These are phyloP conservation scores for Pythium phragmitis DNA, from an alignment of 352 stramenopile genomes.

Conservation along the genomic window DNA sequence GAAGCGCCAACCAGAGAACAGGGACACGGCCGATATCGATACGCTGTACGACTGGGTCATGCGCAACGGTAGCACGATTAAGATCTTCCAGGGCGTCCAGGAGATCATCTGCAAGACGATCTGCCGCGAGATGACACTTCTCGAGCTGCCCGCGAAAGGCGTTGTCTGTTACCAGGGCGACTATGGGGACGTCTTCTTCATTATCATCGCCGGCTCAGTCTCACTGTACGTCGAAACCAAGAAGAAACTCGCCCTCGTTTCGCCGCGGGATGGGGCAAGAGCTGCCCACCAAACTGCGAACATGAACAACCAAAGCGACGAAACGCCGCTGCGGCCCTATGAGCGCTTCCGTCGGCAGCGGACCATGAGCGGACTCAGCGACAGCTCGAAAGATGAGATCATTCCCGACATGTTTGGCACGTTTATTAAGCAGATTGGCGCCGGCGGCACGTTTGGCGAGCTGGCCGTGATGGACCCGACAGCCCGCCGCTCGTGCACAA, in stretches of 20 bases:
- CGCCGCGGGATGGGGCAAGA: neutral
- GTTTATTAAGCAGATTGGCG: conserved; percentile 79
- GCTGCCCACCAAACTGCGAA: neutral
- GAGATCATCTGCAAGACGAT: conserved; percentile 89
- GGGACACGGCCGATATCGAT: conserved; percentile 64
- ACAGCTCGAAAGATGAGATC: conserved; percentile 12
- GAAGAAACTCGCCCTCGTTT: conserved; percentile 24
- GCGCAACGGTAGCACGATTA: conserved; percentile 77
- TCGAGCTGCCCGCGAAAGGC: conserved; percentile 55
- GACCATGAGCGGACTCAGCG: conserved; percentile 17
- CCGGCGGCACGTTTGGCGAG: conserved; percentile 76
- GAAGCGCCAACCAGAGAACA: conserved; percentile 38
- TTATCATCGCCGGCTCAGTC: conserved; percentile 72
- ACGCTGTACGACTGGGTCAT: conserved; percentile 78
- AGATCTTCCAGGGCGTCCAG: conserved; percentile 80
- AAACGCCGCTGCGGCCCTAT: neutral
- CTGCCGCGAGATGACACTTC: conserved; percentile 83
- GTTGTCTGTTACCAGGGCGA: conserved; percentile 83
- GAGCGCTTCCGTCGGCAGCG: conserved; percentile 16
- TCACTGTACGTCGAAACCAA: conserved; percentile 77
- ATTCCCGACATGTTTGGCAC: conserved; percentile 48
- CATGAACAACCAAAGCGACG: neutral
- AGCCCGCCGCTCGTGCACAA: conserved; percentile 66
- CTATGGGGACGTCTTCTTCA: conserved; percentile 81
- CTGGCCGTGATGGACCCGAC: conserved; percentile 81